Percentiles rank a stretch among this genome's conserved stretches.
phyloP scores from a whole-genome alignment of 2,329 filamentous ascomycete species.

The Colletotrichum nymphaeae region DNA sequence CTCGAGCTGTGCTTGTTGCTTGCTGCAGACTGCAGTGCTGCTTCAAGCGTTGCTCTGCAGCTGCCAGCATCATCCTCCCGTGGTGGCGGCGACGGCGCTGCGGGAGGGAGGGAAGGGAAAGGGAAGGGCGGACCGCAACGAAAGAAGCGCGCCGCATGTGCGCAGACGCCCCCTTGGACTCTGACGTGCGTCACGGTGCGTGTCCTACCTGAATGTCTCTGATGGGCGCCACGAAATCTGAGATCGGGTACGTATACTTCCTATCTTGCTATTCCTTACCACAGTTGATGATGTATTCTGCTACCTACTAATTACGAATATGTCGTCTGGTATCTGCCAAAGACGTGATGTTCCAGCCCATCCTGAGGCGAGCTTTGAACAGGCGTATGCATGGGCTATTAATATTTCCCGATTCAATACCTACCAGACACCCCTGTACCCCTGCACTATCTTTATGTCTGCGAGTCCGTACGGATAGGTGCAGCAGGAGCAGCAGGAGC shows the following conservation, averaged over 20 bases:
- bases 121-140: slow-evolving; percentile 18
- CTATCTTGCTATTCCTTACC: neutral
- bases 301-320: neutral
- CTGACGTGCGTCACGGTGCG: neutral
- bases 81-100: neutral
- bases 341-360: neutral
- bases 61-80: neutral
- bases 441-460: neutral
- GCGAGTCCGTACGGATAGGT: neutral
- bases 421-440: neutral
- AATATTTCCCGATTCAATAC: slow-evolving; percentile 26
- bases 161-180: neutral
- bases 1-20: neutral
- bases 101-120: neutral
- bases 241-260: neutral
- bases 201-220: neutral
- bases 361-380: neutral
- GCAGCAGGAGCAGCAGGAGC: too few relatives aligned
- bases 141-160: neutral
- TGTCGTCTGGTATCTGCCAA: neutral
- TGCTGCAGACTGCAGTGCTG: neutral
- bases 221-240: neutral
- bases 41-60: neutral
- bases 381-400: slow-evolving; percentile 22
- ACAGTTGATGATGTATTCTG: neutral